Conservation (phyloP, 768 basidiomycete genomes). For the Gyrodon lividus region DNA sequence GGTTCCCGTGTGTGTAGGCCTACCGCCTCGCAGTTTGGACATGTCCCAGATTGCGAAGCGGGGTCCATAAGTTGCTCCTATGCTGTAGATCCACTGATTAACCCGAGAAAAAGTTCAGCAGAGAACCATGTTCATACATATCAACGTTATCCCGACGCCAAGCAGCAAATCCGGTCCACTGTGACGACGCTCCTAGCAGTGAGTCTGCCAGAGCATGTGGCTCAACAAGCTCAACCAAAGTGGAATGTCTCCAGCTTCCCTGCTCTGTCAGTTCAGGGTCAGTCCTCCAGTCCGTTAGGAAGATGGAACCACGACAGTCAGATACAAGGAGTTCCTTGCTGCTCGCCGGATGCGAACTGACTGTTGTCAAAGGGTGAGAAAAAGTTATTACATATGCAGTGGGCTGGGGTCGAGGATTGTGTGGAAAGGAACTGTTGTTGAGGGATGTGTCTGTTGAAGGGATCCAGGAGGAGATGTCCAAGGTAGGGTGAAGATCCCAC, state of each 20-base stretch:
- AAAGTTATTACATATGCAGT: slow-evolving; percentile 77
- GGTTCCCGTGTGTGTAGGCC: slow-evolving; percentile 59
- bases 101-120: not conserved
- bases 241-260: slow-evolving; percentile 59
- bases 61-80: slow-evolving; percentile 75
- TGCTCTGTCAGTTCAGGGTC: slow-evolving; percentile 56
- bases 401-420: slow-evolving; percentile 55
- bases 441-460: slow-evolving; percentile 34
- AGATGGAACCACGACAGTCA: slow-evolving; percentile 71
- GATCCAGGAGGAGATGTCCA: slow-evolving; percentile 41
- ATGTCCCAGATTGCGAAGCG: slow-evolving; percentile 78
- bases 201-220: slow-evolving; percentile 60
- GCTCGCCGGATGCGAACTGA: slow-evolving; percentile 67
- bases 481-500: slow-evolving; percentile 74
- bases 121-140: slow-evolving; percentile 51
- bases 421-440: slow-evolving; percentile 29
- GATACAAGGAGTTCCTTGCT: slow-evolving; percentile 80
- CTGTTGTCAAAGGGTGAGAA: slow-evolving; percentile 65
- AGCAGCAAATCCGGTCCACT: slow-evolving; percentile 58
- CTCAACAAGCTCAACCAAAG: slow-evolving; percentile 70
- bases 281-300: slow-evolving; percentile 80
- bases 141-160: slow-evolving; percentile 73
- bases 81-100: slow-evolving; percentile 37
- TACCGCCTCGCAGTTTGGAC: slow-evolving; percentile 67
- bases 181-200: slow-evolving; percentile 42